Conservation (phyloP, 768 basidiomycete species). For the Boletus edulis region DNA sequence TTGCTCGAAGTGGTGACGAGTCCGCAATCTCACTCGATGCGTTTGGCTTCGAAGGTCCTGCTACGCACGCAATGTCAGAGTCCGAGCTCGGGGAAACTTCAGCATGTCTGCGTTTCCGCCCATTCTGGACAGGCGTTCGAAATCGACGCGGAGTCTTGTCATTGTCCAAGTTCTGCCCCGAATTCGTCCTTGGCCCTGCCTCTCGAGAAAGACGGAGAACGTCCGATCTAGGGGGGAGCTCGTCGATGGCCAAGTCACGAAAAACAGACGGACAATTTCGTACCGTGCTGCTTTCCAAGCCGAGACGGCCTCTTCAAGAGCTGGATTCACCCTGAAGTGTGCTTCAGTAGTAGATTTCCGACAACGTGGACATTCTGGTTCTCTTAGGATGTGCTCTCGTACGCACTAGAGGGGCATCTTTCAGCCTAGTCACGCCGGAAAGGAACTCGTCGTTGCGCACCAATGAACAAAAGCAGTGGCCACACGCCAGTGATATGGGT, state of each 20-base stretch:
- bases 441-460: constrained; percentile 39
- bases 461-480: constrained; percentile 80
- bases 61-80: constrained; percentile 26
- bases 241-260: neutral
- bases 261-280: constrained; percentile 6
- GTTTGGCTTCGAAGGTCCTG: constrained; percentile 29
- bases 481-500: constrained; percentile 72
- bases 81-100: constrained; percentile 21
- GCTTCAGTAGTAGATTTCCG: constrained; percentile 56
- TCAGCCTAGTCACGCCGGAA: constrained; percentile 5
- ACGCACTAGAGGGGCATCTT: constrained; percentile 59
- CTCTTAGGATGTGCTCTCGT: constrained; percentile 51
- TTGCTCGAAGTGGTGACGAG: constrained; percentile 22
- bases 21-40: constrained; percentile 22
- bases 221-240: constrained; percentile 34
- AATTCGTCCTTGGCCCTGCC: constrained; percentile 22
- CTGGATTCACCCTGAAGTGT: constrained; percentile 64
- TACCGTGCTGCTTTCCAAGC: constrained; percentile 76
- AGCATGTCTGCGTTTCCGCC: constrained; percentile 37
- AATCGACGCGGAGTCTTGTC: constrained; percentile 18
- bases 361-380: constrained; percentile 74
- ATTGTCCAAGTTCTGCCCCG: neutral
- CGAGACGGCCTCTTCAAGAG: constrained; percentile 65
- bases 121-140: constrained; percentile 16
- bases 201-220: constrained; percentile 42